A percentile compares a stretch with the other conserved stretches of the same genome.
Evolutionary conservation across 768 basidiomycete genomes (phyloP).

Genomic region (Mycena crocata): DNA sequence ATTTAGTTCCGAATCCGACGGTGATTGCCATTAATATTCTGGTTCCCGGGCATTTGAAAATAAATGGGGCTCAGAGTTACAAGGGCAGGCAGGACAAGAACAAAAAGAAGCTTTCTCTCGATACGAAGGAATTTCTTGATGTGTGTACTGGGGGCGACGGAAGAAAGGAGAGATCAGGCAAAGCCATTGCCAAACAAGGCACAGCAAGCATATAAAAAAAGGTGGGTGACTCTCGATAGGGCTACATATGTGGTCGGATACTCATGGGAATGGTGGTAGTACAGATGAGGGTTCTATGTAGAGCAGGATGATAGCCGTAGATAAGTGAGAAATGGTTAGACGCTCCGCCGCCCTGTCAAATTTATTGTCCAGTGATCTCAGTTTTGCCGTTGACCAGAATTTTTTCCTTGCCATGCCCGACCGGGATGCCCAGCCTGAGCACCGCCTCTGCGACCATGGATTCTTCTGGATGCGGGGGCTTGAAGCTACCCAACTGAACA

Average conservation of each 20-base stretch:
- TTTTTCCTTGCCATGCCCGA: slow-evolving; percentile 21
- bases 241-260: slow-evolving; percentile 19
- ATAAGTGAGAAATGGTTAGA: not conserved
- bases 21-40: too few species aligned
- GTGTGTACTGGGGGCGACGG: too few species aligned
- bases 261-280: slow-evolving; percentile 17
- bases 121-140: too few species aligned
- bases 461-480: slow-evolving; percentile 80
- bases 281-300: slow-evolving; percentile 18
- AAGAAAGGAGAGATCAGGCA: not conserved
- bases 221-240: slow-evolving; percentile 11
- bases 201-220: slow-evolving; percentile 17
- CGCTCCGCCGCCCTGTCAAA: not conserved
- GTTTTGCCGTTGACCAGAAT: slow-evolving; percentile 20
- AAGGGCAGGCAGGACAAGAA: too few species aligned
- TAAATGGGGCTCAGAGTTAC: too few species aligned
- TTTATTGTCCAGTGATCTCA: slow-evolving; percentile 8
- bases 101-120: too few species aligned
- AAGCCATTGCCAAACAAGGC: slow-evolving; percentile 13
- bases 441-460: slow-evolving; percentile 79
- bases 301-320: slow-evolving; percentile 13
- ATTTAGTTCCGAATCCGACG: too few species aligned
- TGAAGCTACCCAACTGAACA: slow-evolving; percentile 69
- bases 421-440: slow-evolving; percentile 44
- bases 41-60: too few species aligned